Conservation (phyloP, 257 asterid genomes). For the Parsonsia alboflavescens region DNA sequence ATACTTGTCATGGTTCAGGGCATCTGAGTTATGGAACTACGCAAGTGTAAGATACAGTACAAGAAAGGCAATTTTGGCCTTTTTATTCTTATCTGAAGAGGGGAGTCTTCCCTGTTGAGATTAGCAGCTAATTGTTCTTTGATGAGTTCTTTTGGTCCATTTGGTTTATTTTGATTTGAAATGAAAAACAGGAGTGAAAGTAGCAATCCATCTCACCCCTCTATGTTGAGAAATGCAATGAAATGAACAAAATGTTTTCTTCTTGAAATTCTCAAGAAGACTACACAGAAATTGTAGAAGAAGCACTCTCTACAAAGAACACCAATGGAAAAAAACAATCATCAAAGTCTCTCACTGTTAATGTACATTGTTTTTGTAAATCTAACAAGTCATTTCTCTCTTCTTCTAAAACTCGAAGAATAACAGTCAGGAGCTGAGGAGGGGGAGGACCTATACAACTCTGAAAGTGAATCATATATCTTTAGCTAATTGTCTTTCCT, state of each 20-base stretch:
- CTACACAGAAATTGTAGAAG: constrained; percentile 12
- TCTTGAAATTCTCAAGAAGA: constrained; percentile 1
- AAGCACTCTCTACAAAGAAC: constrained; percentile 20
- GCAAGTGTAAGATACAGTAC: no score
- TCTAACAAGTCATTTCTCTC: constrained; percentile 48
- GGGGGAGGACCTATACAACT: constrained; percentile 48
- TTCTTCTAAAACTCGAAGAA: constrained; percentile 86
- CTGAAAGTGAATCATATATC: constrained; percentile 15
- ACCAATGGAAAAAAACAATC: constrained; percentile 37
- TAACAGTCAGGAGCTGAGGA: constrained; percentile 45
- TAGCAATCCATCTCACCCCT: constrained; percentile 6
- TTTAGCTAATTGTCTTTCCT: constrained; percentile 20
- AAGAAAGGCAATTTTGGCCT: no score
- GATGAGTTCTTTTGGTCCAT: no score
- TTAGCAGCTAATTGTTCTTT: no score
- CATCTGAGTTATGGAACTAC: no score
- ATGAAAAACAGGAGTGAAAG: no score
- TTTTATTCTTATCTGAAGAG: no score
- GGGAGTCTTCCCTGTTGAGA: no score
- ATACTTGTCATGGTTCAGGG: no score
- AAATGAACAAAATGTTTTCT: constrained; percentile 4
- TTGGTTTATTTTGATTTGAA: no score
- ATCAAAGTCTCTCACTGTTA: constrained; percentile 28
- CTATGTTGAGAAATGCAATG: no score
- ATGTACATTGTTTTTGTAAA: constrained; percentile 38